Evolutionary conservation across 2,329 filamentous ascomycete species (phyloP), one percentile per base, ranked within the genome.

Genomic region (Aureobasidium zeae): DNA sequence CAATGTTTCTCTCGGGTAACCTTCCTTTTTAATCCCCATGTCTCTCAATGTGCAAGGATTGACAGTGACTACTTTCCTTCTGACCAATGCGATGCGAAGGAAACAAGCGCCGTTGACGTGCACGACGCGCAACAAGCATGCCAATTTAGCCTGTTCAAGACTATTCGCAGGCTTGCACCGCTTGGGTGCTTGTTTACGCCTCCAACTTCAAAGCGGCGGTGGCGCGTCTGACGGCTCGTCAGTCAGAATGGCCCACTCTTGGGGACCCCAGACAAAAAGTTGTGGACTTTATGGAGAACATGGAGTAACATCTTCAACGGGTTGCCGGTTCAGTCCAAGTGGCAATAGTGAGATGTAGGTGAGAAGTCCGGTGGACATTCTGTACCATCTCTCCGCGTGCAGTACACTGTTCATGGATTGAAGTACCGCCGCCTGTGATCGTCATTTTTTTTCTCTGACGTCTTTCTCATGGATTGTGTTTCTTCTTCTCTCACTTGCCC

Each of bases 341-440:
- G 28, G 28, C 21, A 24, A 39, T 24, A 17, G 16, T 15, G 11
- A 10, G 20, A 13, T 19, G 12, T 30, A 41, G 37, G 37, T 41
- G 37, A 41, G 37, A 41, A 41, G 37, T 31, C 37, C 37, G 37
- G 25, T n/a, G n/a, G n/a, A n/a, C n/a, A n/a, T n/a, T n/a, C n/a
- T n/a, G n/a, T n/a, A n/a, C n/a, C n/a, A n/a, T n/a, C n/a, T n/a
- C n/a, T n/a, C n/a, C n/a, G n/a, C n/a, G n/a, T n/a, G n/a, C n/a
- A n/a, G n/a, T n/a, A n/a, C n/a, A n/a, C n/a, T n/a, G n/a, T n/a
- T n/a, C n/a, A n/a, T n/a, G n/a, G n/a, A n/a, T n/a, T n/a, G n/a
- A 41, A 25, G 13, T 41, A 41, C 28, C 25, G n/a, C 25, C 19
- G 26, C n/a, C n/a, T n/a, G 16, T 20, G 11, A 9, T 9, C 9